phyloP scores from a whole-genome alignment of 2,329 filamentous ascomycete genomes.

The Botrytis elliptica region DNA sequence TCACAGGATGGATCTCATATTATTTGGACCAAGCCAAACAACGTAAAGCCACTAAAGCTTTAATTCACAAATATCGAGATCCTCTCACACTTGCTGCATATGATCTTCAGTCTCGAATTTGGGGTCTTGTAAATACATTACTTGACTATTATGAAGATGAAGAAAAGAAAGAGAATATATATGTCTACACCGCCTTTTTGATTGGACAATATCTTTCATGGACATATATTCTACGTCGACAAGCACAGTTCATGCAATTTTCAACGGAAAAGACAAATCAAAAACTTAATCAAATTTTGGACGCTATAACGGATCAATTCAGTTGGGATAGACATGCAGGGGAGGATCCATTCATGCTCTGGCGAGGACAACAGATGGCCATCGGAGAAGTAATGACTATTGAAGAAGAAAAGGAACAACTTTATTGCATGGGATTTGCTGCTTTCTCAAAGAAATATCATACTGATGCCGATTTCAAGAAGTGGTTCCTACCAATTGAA shows the following conservation, averaged over 20 bases:
- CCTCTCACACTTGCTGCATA: constrained; percentile 31
- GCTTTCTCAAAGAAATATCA: constrained; percentile 29
- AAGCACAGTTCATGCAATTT: constrained; percentile 33
- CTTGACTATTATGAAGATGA: constrained; percentile 25
- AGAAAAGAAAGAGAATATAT: constrained; percentile 29
- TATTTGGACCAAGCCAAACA: constrained; percentile 34
- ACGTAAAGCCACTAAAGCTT: constrained; percentile 29
- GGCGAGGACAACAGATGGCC: constrained; percentile 35
- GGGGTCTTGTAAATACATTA: constrained; percentile 28
- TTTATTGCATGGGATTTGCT: constrained; percentile 32
- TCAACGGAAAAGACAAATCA: constrained; percentile 32
- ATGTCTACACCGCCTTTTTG: constrained; percentile 33
- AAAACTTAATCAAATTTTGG: constrained; percentile 27
- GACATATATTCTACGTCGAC: constrained; percentile 33
- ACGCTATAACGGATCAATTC: constrained; percentile 28
- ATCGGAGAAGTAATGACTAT: constrained; percentile 34
- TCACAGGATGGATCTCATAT: constrained; percentile 35
- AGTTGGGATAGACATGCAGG: constrained; percentile 21
- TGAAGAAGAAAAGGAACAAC: constrained; percentile 26
- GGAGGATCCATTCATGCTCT: constrained; percentile 35
- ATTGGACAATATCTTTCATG: constrained; percentile 35
- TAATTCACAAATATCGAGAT: constrained; percentile 35
- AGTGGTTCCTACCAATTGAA: constrained; percentile 29
- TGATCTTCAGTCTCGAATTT: constrained; percentile 33
- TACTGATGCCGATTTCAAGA: constrained; percentile 24